A percentile compares a stretch with the other conserved stretches of the same genome.
phyloP scores from a whole-genome alignment of 2,329 filamentous ascomycete species.

The Alternaria sp. region DNA sequence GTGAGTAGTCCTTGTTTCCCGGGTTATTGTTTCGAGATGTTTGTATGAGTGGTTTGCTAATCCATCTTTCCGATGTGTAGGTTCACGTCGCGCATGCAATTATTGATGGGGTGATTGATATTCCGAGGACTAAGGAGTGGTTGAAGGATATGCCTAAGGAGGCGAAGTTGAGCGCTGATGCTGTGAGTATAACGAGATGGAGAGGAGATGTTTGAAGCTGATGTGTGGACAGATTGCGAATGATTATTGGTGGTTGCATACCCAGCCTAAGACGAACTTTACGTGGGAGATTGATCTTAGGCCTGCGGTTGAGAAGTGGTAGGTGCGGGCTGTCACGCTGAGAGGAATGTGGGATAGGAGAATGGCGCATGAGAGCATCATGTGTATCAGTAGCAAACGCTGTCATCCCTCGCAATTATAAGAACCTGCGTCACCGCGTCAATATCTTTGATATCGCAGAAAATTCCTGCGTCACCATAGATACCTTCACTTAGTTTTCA shows the following conservation, averaged over 20 bases:
- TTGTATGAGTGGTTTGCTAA: no score
- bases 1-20: constrained; percentile 32
- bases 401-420: no score
- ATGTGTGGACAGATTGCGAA: constrained; percentile 96
- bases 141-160: constrained; percentile 62
- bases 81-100: constrained; percentile 83
- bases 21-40: no score
- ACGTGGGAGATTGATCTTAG: constrained; percentile 82
- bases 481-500: neutral
- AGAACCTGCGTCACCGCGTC: neutral
- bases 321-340: constrained; percentile 22
- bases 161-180: constrained; percentile 75
- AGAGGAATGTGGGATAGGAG: neutral
- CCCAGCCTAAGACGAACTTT: constrained; percentile 78
- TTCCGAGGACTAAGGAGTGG: constrained; percentile 70
- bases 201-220: no score
- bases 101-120: constrained; percentile 86
- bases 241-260: constrained; percentile 83
- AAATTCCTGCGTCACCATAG: neutral
- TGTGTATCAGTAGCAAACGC: neutral
- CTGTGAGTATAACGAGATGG: no score
- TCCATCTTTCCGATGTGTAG: accelerated
- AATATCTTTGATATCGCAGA: neutral
- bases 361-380: neutral
- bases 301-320: constrained; percentile 86